These are phyloP conservation scores for Microbotryum intermedium DNA, from an alignment of 1,284 basidiomycete genomes.

Conservation along the genomic window DNA sequence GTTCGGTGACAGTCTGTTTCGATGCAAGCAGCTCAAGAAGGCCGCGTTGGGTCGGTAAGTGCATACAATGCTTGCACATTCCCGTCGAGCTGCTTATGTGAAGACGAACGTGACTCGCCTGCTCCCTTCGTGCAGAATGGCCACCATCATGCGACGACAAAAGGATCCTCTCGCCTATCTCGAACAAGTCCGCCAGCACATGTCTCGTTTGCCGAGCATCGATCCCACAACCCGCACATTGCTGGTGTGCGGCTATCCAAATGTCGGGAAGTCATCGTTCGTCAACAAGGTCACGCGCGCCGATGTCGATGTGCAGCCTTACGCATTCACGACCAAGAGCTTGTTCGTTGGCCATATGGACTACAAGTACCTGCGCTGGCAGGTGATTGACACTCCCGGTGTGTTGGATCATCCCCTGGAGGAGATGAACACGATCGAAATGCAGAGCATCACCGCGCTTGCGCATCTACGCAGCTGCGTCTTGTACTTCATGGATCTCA, in stretches of 20 bases:
- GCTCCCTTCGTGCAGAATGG: slow-evolving; percentile 57
- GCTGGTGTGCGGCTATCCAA: slow-evolving; percentile 91
- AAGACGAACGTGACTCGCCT: neutral
- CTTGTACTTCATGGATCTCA: slow-evolving; percentile 93
- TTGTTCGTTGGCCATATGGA: slow-evolving; percentile 94
- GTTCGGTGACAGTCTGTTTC: slow-evolving; percentile 89
- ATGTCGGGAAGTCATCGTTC: slow-evolving; percentile 94
- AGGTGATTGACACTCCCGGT: slow-evolving; percentile 88
- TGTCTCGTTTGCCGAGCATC: slow-evolving; percentile 89
- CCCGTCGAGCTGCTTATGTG: neutral
- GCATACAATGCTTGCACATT: neutral
- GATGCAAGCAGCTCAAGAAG: slow-evolving; percentile 92
- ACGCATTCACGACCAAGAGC: slow-evolving; percentile 95
- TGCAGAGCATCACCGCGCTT: slow-evolving; percentile 94
- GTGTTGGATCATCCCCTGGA: slow-evolving; percentile 88
- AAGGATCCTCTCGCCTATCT: slow-evolving; percentile 94
- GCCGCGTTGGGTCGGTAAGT: slow-evolving; percentile 84
- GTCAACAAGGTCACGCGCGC: slow-evolving; percentile 97
- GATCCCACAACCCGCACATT: slow-evolving; percentile 94
- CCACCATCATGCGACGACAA: slow-evolving; percentile 91
- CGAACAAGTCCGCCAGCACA: slow-evolving; percentile 94
- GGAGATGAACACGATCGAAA: slow-evolving; percentile 99
- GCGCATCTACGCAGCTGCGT: slow-evolving; percentile 86
- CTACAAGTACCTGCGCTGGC: slow-evolving; percentile 95
- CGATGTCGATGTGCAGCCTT: slow-evolving; percentile 94